A percentile compares a stretch with the other conserved stretches of the same genome.
Evolutionary conservation across 1,284 basidiomycete genomes (phyloP).

Genomic region (Naganishia sp.): DNA sequence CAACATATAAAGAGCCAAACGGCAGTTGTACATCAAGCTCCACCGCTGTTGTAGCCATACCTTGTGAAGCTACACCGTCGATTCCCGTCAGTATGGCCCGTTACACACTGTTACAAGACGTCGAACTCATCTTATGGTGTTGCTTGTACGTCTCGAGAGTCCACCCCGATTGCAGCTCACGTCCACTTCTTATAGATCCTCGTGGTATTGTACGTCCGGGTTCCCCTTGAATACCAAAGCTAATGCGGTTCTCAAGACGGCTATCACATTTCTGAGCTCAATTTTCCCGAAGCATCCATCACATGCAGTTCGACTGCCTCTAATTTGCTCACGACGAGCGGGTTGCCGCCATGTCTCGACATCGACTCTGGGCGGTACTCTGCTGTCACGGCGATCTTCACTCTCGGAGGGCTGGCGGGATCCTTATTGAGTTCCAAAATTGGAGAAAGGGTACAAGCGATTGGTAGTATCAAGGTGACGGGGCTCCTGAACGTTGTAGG

Average conservation of each 20-base stretch:
- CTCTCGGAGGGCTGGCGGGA: slow-evolving; percentile 80
- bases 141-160: slow-evolving; percentile 37
- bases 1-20: no score
- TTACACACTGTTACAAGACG: slow-evolving; percentile 9
- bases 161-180: no score
- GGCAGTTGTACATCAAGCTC: no score
- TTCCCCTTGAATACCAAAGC: background rate
- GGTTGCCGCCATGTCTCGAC: slow-evolving; percentile 63
- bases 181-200: slow-evolving; percentile 40
- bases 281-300: slow-evolving; percentile 77
- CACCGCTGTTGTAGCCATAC: no score
- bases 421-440: slow-evolving; percentile 71
- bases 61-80: no score
- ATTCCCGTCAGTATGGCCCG: background rate
- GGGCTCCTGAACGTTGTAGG: slow-evolving; percentile 64
- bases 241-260: slow-evolving; percentile 44
- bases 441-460: slow-evolving; percentile 47
- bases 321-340: slow-evolving; percentile 56
- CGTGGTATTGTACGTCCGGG: slow-evolving; percentile 49
- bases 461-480: slow-evolving; percentile 54
- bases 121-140: slow-evolving; percentile 37
- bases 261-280: slow-evolving; percentile 78
- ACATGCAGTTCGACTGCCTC: slow-evolving; percentile 60
- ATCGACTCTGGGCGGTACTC: slow-evolving; percentile 77
- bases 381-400: slow-evolving; percentile 78